Evolutionary conservation across 2,329 filamentous ascomycete species (phyloP).

Genomic region (Venturia carpophila): DNA sequence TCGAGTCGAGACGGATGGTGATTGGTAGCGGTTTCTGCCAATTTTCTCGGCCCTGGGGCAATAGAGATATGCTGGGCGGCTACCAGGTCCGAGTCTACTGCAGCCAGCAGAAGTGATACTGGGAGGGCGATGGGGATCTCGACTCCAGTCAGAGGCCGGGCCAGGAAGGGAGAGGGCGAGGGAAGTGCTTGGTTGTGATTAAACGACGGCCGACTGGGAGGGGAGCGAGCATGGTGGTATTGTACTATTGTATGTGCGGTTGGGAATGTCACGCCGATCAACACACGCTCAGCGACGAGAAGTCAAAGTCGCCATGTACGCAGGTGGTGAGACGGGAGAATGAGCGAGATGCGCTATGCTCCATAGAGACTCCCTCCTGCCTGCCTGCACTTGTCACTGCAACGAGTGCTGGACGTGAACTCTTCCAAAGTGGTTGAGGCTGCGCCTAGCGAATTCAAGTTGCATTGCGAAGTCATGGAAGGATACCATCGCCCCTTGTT

Average conservation of each 20-base stretch:
- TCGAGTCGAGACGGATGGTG: background rate
- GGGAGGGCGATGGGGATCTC: background rate
- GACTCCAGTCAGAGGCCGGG: background rate
- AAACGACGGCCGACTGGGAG: background rate
- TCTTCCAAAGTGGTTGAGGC: background rate
- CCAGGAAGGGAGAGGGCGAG: background rate
- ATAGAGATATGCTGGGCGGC: background rate
- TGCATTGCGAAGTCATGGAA: background rate
- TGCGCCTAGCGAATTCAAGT: background rate
- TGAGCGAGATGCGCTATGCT: constrained; percentile 12
- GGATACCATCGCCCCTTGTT: background rate
- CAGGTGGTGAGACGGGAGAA: background rate
- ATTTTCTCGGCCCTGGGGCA: constrained; percentile 11
- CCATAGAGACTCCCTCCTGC: background rate
- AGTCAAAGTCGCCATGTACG: constrained; percentile 1
- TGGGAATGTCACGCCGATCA: constrained; percentile 3
- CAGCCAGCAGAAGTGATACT: background rate
- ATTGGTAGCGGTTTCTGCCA: background rate
- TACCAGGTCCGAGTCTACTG: background rate
- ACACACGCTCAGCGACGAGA: background rate
- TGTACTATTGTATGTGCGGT: background rate
- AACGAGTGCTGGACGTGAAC: too few species aligned
- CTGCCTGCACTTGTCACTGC: background rate
- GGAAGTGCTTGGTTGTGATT: background rate
- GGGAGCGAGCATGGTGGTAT: background rate